Conservation (phyloP, 768 basidiomycete species). For the Neoboletus brunneissimus region DNA sequence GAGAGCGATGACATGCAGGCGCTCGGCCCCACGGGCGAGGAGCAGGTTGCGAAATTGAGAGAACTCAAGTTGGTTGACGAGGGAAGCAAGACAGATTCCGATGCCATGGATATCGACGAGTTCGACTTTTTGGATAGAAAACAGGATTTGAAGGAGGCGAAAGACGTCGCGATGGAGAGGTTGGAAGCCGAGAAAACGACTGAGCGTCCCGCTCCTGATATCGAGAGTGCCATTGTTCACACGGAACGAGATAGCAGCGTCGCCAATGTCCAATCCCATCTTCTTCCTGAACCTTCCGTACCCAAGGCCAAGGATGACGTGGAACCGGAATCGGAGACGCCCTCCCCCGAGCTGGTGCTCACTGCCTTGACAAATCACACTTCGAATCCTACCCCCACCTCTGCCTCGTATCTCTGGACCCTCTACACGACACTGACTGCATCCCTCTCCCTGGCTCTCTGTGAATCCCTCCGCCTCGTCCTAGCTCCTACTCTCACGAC, state of each 20-base stretch:
- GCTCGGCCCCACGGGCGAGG: constrained; percentile 81
- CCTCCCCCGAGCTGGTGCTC: constrained; percentile 22
- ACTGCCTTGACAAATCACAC: constrained; percentile 17
- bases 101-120: constrained; percentile 52
- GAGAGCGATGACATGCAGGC: constrained; percentile 79
- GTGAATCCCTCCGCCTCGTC: constrained; percentile 95
- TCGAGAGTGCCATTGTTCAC: constrained; percentile 50
- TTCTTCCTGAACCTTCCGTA: constrained; percentile 25
- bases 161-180: constrained; percentile 24
- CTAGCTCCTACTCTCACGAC: constrained; percentile 94
- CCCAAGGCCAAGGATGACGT: constrained; percentile 31
- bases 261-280: constrained; percentile 2
- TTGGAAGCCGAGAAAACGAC: constrained; percentile 30
- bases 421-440: constrained; percentile 88
- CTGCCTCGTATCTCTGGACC: constrained; percentile 80
- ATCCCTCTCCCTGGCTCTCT: constrained; percentile 86
- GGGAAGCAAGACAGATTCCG: constrained; percentile 35
- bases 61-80: constrained; percentile 78
- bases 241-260: constrained; percentile 18
- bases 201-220: constrained; percentile 27
- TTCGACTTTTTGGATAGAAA: constrained; percentile 1
- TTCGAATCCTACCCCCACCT: constrained; percentile 22
- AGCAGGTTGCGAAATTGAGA: constrained; percentile 76
- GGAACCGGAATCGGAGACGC: constrained; percentile 17
- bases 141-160: constrained; percentile 27